phyloP scores from a whole-genome alignment of 495 filamentous ascomycete genomes.

The Penicillium waksmanii region DNA sequence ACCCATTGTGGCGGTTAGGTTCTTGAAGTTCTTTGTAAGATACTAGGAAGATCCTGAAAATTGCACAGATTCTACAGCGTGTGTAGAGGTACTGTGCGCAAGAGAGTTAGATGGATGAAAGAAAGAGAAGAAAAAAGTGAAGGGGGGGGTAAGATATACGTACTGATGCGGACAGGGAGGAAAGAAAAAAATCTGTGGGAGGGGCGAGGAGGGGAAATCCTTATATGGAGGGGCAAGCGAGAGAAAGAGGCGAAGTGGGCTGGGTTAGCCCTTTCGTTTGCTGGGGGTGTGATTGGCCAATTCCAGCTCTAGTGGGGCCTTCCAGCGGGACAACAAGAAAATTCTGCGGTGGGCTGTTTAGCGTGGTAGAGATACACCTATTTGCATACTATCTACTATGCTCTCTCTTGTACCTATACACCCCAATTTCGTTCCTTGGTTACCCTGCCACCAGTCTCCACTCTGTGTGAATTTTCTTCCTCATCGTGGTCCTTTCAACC shows the following conservation, averaged over 20 bases:
- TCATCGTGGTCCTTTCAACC: constrained; percentile 21
- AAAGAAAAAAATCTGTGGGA: constrained; percentile 48
- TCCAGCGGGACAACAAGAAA: constrained; percentile 29
- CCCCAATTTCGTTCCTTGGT: constrained; percentile 32
- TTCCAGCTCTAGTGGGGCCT: constrained; percentile 5
- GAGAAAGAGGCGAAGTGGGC: constrained; percentile 43
- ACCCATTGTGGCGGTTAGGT: constrained; percentile 59
- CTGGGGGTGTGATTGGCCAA: constrained; percentile 33
- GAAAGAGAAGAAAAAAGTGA: constrained; percentile 22
- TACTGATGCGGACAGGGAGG: constrained; percentile 53
- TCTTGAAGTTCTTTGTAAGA: constrained; percentile 52
- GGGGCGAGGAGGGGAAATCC: constrained; percentile 50
- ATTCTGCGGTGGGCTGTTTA: constrained; percentile 30
- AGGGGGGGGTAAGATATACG: constrained; percentile 46
- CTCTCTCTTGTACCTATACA: background rate
- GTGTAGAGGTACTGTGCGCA: constrained; percentile 50
- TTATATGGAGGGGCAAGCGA: constrained; percentile 60
- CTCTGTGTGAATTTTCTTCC: constrained; percentile 35
- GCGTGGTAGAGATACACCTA: constrained; percentile 8
- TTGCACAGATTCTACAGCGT: constrained; percentile 58
- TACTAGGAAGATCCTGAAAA: constrained; percentile 44
- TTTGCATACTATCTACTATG: background rate
- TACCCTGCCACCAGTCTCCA: constrained; percentile 22
- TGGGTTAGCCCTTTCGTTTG: constrained; percentile 46
- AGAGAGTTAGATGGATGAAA: constrained; percentile 38